Evolutionary conservation across 768 basidiomycete genomes (phyloP).

Genomic region (Leucosporidium yakuticum): DNA sequence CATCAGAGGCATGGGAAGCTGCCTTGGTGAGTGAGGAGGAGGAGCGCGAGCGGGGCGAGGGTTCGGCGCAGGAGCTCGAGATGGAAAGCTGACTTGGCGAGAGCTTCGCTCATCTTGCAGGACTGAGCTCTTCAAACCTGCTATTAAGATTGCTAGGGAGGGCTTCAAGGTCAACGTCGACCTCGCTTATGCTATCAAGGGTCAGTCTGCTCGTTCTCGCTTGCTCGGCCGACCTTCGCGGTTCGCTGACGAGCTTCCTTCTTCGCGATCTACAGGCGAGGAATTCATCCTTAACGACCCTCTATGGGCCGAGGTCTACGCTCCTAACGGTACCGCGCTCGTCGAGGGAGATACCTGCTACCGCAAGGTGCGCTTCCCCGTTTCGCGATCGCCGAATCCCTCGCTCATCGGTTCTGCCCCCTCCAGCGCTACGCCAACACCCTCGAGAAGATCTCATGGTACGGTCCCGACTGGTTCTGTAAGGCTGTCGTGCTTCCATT

Average conservation of each 20-base stretch:
- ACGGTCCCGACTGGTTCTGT: constrained; percentile 5
- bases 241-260: no score
- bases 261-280: not conserved
- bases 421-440: constrained; percentile 32
- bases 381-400: not conserved
- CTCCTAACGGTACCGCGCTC: constrained; percentile 36
- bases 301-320: constrained; percentile 36
- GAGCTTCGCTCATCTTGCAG: constrained; percentile 38
- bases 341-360: constrained; percentile 35
- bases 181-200: constrained; percentile 31
- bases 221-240: no score
- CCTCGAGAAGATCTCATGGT: constrained; percentile 25
- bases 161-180: constrained; percentile 42
- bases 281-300: constrained; percentile 28
- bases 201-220: not conserved
- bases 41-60: not conserved
- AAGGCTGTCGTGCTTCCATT: not conserved
- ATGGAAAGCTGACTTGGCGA: not conserved
- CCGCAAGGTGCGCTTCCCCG: constrained; percentile 3
- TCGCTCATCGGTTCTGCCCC: constrained; percentile 1
- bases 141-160: constrained; percentile 40
- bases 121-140: constrained; percentile 39
- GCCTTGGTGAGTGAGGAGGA: constrained; percentile 12
- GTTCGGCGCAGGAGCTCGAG: no score
- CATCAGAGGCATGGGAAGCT: not conserved